Base-by-base conservation (phyloP, 495 filamentous ascomycete species). In the Aspergillus coremiiformis region DNA sequence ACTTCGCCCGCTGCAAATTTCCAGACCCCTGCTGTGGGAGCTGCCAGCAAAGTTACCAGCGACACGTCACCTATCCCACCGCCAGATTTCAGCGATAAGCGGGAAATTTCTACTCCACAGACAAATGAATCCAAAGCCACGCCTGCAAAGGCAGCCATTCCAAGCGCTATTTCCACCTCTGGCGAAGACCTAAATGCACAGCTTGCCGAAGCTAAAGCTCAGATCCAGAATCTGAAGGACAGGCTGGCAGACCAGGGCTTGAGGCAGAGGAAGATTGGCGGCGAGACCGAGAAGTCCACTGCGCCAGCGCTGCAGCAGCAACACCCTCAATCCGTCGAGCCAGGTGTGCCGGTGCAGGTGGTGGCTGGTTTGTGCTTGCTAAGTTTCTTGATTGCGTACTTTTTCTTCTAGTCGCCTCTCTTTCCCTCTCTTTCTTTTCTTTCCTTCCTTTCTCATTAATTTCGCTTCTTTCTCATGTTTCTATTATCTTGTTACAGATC, bases 361-460 rank as follows among this genome's bases (percentile, higher is more conserved):
- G 86, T 86, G 47, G 93, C 93, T 20, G 76, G 75, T 12, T 72
- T 98, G 44, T 97, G 93, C 61, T 74, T 98, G 66, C 53, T 92
- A 51, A 85, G 88, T 71, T 98, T 98, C 72, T 71, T 98, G 65
- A 76, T 97, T 59, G 94, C 88, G 2, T 98, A 95, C 67, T 78
- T 96, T 60, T 87, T 98, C 69, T 97, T 97, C 66, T 98, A 82
- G 77, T 42, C 48, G 51, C 53, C 54, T 42, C 29, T 58, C 56
- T 44, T 49, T 56, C 52, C 44, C 35, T 54, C 62, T 54, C 52
- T 63, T 46, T 56, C 50, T 61, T 53, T 58, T 60, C 58, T 44
- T 30, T 49, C 32, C 19, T 44, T 57, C 49, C 23, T 17, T 17
- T 51, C 27, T 22, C 29, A n/a, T 21, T 35, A 49, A 32, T 22